phyloP scores from a whole-genome alignment of 495 filamentous ascomycete species.

The Patellaria atrata region DNA sequence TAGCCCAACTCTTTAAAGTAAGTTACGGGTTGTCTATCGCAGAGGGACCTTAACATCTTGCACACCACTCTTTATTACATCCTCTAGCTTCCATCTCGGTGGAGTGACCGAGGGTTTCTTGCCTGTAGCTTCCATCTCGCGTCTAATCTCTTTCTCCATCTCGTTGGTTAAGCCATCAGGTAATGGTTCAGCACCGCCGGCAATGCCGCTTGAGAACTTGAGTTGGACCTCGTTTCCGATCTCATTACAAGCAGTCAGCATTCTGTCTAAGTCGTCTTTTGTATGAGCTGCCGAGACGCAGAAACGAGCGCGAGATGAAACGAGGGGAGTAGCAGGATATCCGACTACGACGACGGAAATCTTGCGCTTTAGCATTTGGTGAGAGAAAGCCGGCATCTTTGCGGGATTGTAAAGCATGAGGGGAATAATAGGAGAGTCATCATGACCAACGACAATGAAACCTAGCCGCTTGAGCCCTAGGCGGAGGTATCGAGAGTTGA shows the following conservation, averaged over 20 bases:
- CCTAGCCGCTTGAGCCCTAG: constrained; percentile 93
- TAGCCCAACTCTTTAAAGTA: too few species aligned
- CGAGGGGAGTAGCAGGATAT: constrained; percentile 92
- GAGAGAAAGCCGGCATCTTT: constrained; percentile 95
- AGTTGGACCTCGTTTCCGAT: constrained; percentile 83
- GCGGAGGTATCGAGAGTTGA: constrained; percentile 96
- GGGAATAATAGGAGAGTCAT: constrained; percentile 95
- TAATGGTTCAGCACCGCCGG: constrained; percentile 66
- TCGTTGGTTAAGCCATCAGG: constrained; percentile 52
- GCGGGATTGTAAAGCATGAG: constrained; percentile 88
- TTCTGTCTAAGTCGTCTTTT: constrained; percentile 90
- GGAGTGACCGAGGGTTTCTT: constrained; percentile 36
- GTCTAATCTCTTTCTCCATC: constrained; percentile 47
- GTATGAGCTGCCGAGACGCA: constrained; percentile 93
- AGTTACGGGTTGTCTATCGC: too few species aligned
- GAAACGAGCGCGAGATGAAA: constrained; percentile 86
- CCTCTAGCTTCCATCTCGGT: constrained; percentile 69
- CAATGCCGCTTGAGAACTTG: constrained; percentile 89
- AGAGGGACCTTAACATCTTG: constrained; percentile 63
- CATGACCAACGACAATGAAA: constrained; percentile 91
- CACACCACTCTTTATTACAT: constrained; percentile 64
- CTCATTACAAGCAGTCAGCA: constrained; percentile 82
- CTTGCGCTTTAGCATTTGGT: constrained; percentile 94
- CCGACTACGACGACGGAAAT: constrained; percentile 98
- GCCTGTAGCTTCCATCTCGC: constrained; percentile 34